Conservation (phyloP, 345 rosid species). For the Geranium rotundifolium region DNA sequence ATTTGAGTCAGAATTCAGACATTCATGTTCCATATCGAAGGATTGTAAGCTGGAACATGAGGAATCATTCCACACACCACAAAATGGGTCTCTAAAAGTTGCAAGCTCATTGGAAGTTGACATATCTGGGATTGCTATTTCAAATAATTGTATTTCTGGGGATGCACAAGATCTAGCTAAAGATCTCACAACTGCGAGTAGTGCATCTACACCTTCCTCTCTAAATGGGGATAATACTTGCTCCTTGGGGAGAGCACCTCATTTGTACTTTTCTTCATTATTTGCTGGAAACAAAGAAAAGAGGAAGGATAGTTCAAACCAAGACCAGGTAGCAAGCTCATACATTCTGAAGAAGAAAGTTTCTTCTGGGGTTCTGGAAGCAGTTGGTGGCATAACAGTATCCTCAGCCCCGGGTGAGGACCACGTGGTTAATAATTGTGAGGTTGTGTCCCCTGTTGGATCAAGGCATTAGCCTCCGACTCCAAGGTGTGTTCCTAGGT, state of each 20-base stretch:
- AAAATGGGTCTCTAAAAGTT: background rate
- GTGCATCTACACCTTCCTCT: slow-evolving; percentile 19
- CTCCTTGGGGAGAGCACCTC: slow-evolving; percentile 24
- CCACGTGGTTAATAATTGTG: slow-evolving; percentile 18
- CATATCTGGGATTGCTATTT: slow-evolving; percentile 22
- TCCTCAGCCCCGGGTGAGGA: slow-evolving; percentile 20
- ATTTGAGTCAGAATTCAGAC: slow-evolving; percentile 21
- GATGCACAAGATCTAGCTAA: slow-evolving; percentile 49
- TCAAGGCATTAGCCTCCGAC: slow-evolving; percentile 20
- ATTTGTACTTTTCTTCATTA: slow-evolving; percentile 23
- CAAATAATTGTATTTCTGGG: slow-evolving; percentile 34
- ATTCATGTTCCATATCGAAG: slow-evolving; percentile 16
- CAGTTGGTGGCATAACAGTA: slow-evolving; percentile 1
- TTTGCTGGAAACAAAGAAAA: slow-evolving; percentile 30
- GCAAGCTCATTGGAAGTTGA: slow-evolving; percentile 8
- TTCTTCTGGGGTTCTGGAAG: slow-evolving; percentile 7
- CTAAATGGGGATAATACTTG: slow-evolving; percentile 16
- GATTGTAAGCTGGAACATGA: slow-evolving; percentile 12
- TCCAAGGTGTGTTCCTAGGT: slow-evolving; percentile 20
- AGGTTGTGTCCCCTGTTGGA: slow-evolving; percentile 26
- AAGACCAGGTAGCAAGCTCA: slow-evolving; percentile 19
- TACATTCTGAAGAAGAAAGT: slow-evolving; percentile 15
- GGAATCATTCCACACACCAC: slow-evolving; percentile 10
- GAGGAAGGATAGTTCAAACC: slow-evolving; percentile 23
- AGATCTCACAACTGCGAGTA: slow-evolving; percentile 12